Evolutionary conservation across 768 basidiomycete species (phyloP).

Genomic region (Hericium alpestre): DNA sequence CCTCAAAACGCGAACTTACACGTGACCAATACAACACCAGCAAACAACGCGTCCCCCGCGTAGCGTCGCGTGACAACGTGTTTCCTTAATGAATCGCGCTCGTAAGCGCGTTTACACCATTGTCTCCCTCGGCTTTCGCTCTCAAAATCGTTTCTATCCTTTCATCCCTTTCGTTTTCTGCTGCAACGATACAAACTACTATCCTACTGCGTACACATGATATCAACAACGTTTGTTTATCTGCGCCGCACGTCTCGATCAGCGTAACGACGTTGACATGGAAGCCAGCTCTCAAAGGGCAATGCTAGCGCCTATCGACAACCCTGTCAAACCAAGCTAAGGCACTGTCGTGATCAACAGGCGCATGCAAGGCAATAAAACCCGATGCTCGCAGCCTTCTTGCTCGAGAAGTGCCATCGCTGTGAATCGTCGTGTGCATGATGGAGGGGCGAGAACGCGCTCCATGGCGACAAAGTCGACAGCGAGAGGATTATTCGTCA

Average conservation of each 20-base stretch:
- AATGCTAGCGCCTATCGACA: no score
- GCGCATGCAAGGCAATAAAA: no score
- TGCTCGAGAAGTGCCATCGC: no score
- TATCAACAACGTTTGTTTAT: not conserved
- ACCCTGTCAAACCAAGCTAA: no score
- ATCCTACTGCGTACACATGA: not conserved
- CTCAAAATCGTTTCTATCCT: not conserved
- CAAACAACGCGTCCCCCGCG: slow-evolving; percentile 12
- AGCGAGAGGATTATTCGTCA: not conserved
- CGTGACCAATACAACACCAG: slow-evolving; percentile 11
- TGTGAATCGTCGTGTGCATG: no score
- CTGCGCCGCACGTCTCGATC: not conserved
- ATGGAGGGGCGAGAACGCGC: no score
- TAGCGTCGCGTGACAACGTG: slow-evolving; percentile 10
- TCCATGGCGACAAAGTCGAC: no score
- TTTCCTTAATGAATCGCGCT: not conserved
- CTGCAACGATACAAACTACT: not conserved
- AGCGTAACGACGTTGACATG: no score
- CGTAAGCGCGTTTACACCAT: not conserved
- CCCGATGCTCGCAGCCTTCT: no score
- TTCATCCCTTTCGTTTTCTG: not conserved
- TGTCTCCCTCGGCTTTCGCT: not conserved
- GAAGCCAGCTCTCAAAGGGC: no score
- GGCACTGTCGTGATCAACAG: no score
- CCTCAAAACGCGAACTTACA: slow-evolving; percentile 10